Evolutionary conservation across 2,329 filamentous ascomycete genomes (phyloP).

Genomic region (Cadophora gregata): DNA sequence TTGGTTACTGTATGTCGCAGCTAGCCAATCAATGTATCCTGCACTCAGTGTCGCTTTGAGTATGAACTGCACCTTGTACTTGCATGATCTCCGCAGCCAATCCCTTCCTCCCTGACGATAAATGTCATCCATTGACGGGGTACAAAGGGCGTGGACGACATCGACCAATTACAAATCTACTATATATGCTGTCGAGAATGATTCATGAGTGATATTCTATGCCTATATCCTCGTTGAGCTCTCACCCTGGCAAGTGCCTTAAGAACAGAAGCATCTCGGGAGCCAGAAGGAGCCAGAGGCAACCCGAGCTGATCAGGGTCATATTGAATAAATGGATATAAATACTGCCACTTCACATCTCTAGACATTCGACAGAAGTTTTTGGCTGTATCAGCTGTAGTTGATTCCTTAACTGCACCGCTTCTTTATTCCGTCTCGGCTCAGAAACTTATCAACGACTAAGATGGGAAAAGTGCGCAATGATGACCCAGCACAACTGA

Average conservation of each 20-base stretch:
- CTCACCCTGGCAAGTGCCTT: neutral
- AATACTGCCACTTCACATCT: neutral
- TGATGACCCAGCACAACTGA: slow-evolving; percentile 24
- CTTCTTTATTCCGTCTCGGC: neutral
- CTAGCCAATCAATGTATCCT: neutral
- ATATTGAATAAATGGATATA: neutral
- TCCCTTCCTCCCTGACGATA: neutral
- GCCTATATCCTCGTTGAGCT: neutral
- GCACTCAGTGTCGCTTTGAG: neutral
- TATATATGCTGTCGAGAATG: neutral
- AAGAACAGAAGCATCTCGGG: neutral
- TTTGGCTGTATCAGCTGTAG: too few relatives aligned
- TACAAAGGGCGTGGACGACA: neutral
- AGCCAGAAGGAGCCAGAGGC: neutral
- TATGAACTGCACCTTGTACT: slow-evolving; percentile 6
- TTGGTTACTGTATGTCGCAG: neutral
- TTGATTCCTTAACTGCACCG: neutral
- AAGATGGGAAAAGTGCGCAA: slow-evolving; percentile 23
- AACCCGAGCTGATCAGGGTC: neutral
- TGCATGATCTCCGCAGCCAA: neutral
- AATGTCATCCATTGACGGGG: neutral
- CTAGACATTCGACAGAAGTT: too few relatives aligned
- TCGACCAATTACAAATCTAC: neutral
- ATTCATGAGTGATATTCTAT: neutral
- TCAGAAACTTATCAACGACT: neutral